Evolutionary conservation across 176 grass and related monocot genomes (phyloP), one percentile per base, ranked within the genome.

Genomic region (Paspalum notatum): DNA sequence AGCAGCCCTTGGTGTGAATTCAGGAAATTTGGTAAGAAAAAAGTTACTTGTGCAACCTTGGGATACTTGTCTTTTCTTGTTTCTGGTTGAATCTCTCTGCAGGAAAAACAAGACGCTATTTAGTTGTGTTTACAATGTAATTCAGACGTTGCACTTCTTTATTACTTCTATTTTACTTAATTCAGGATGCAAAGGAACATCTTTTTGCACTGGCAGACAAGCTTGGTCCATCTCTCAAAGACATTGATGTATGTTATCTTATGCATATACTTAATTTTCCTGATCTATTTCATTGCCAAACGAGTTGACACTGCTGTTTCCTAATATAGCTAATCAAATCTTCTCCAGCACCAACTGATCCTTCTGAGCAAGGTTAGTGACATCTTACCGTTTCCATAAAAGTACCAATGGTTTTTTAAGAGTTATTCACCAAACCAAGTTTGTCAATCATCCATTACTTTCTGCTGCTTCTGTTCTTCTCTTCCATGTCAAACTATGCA

Each of bases 131-230:
- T 58, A 64, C 26, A 65, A 47, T 25, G 14, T 42, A 10, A 55
- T 58, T 21, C 15, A 3, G 9, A 11, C 42, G 24, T 47, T 62
- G 56, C 32, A 62, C 58, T 76, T 78, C 37, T 25, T 62, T 60
- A 79, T 27, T 32, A 32, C 32, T 53, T 74, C 10, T 44, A 6
- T 84, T 78, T 67, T 72, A 15, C 32, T 79, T 84, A 69, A 51
- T 42, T 84, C 66, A 97, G 91, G 94, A 97, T 92, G 94, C 90
- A 54, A 97, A 97, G 86, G 91, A 97, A 45, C 91, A 97, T 71
- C 91, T 97, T 71, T 88, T 90, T 94, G 91, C 94, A 41, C 84
- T 97, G 69, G 94, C 83, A 68, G 87, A 92, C 80, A 87, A 97
- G 76, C 88, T 97, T 76, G 94, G 91, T 24, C 58, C 90, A 67